Conservation (phyloP, 177 flowering plant genomes). For the Tripterygium wilfordii region DNA sequence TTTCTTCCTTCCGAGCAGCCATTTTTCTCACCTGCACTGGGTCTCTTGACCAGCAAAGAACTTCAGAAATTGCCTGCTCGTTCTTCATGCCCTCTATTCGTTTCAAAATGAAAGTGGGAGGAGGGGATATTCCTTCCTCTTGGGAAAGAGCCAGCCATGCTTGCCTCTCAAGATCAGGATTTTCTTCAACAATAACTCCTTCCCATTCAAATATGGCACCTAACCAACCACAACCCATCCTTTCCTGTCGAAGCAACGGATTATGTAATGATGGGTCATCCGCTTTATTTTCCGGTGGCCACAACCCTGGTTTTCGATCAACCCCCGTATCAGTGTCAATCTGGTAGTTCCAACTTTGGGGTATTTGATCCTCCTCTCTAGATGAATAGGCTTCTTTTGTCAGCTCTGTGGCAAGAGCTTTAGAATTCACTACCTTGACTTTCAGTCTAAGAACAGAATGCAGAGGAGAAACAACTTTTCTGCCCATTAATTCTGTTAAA, state of each 20-base stretch:
- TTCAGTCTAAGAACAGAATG: constrained; percentile 14
- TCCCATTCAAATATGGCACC: constrained; percentile 96
- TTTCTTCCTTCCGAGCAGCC: constrained; percentile 77
- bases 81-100: constrained; percentile 95
- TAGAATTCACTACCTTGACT: constrained; percentile 10
- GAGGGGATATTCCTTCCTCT: constrained; percentile 91
- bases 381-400: constrained; percentile 65
- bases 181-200: constrained; percentile 84
- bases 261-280: constrained; percentile 81
- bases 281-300: constrained; percentile 83
- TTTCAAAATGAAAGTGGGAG: constrained; percentile 59
- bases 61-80: constrained; percentile 92
- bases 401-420: constrained; percentile 66
- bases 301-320: constrained; percentile 37
- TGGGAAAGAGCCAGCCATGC: constrained; percentile 77
- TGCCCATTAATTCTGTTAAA: constrained; percentile 22
- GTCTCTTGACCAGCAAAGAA: constrained; percentile 94
- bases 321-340: constrained; percentile 38
- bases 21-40: constrained; percentile 54
- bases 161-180: constrained; percentile 79
- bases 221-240: constrained; percentile 97
- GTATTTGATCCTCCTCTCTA: constrained; percentile 49
- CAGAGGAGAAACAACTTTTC: constrained; percentile 13
- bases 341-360: constrained; percentile 26
- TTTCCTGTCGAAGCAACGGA: constrained; percentile 83